Percentiles rank a stretch among this genome's conserved stretches.
Evolutionary conservation across 129 eudicot genomes (phyloP).

Genomic region (Saposhnikovia divaricata): DNA sequence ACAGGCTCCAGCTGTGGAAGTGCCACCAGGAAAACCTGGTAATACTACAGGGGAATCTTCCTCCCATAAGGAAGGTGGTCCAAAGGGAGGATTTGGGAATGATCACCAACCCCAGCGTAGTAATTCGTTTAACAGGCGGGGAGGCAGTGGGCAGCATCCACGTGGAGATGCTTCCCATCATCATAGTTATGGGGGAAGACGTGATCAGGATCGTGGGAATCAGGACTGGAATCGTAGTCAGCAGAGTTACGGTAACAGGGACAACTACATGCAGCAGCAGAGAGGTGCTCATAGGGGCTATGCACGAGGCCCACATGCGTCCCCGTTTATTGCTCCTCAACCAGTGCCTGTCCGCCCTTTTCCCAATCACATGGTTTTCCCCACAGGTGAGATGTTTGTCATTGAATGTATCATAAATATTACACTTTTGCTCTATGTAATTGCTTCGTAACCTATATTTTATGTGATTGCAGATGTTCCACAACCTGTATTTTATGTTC

Average conservation of each 20-base stretch:
- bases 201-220: slow-evolving; percentile 72
- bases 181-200: slow-evolving; percentile 53
- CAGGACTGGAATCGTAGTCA: slow-evolving; percentile 53
- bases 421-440: neutral
- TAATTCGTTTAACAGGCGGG: slow-evolving; percentile 53
- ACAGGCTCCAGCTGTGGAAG: slow-evolving; percentile 31
- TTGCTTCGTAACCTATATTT: slow-evolving; percentile 10
- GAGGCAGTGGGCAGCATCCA: slow-evolving; percentile 51
- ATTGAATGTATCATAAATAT: neutral
- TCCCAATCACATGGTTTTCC: slow-evolving; percentile 43
- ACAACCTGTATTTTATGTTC: slow-evolving; percentile 33
- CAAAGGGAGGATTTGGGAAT: slow-evolving; percentile 37
- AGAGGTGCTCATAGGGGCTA: slow-evolving; percentile 49
- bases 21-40: slow-evolving; percentile 26
- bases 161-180: slow-evolving; percentile 65
- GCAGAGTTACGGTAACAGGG: slow-evolving; percentile 48
- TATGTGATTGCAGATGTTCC: slow-evolving; percentile 47
- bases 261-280: slow-evolving; percentile 43
- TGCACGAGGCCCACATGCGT: slow-evolving; percentile 33
- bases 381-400: slow-evolving; percentile 42
- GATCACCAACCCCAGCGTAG: slow-evolving; percentile 50
- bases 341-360: slow-evolving; percentile 53
- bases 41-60: slow-evolving; percentile 28
- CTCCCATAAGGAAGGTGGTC: slow-evolving; percentile 49
- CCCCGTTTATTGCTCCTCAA: slow-evolving; percentile 40